phyloP scores from a whole-genome alignment of 192 early-diverging fungal species.

The Geosiphon pyriformis region DNA sequence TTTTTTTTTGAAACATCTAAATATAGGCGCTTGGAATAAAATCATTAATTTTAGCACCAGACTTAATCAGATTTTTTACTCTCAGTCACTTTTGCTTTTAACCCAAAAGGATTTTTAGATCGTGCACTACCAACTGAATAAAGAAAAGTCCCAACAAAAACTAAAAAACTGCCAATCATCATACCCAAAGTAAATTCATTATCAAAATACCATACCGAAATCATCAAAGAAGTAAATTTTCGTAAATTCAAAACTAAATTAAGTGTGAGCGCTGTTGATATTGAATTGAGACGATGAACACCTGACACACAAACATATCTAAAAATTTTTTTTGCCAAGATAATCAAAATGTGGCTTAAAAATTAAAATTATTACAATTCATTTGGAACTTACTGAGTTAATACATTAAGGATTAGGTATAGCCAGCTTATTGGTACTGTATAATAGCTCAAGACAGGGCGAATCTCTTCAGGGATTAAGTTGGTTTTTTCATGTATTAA shows the following conservation, averaged over 20 bases:
- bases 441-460: constrained; percentile 29
- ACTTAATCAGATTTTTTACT: too few relatives aligned
- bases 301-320: constrained; percentile 84
- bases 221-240: constrained; percentile 75
- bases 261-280: constrained; percentile 74
- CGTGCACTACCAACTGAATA: constrained; percentile 43
- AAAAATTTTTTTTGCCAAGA: too few relatives aligned
- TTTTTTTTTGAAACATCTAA: too few relatives aligned
- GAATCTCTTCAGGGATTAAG: constrained; percentile 25
- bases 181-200: constrained; percentile 66
- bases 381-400: constrained; percentile 66
- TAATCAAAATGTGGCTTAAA: too few relatives aligned
- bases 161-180: constrained; percentile 63
- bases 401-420: constrained; percentile 60
- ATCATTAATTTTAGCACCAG: too few relatives aligned
- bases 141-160: constrained; percentile 73
- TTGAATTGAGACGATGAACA: constrained; percentile 72
- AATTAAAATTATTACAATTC: too few relatives aligned
- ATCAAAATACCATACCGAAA: constrained; percentile 75
- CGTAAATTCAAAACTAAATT: constrained; percentile 84
- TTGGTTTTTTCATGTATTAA: constrained; percentile 26
- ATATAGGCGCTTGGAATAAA: too few relatives aligned
- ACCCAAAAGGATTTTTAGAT: too few relatives aligned
- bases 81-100: too few relatives aligned
- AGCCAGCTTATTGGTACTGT: constrained; percentile 65